These are phyloP conservation scores for Phytophthora cryptogea DNA, from an alignment of 352 stramenopile species.

Conservation along the genomic window DNA sequence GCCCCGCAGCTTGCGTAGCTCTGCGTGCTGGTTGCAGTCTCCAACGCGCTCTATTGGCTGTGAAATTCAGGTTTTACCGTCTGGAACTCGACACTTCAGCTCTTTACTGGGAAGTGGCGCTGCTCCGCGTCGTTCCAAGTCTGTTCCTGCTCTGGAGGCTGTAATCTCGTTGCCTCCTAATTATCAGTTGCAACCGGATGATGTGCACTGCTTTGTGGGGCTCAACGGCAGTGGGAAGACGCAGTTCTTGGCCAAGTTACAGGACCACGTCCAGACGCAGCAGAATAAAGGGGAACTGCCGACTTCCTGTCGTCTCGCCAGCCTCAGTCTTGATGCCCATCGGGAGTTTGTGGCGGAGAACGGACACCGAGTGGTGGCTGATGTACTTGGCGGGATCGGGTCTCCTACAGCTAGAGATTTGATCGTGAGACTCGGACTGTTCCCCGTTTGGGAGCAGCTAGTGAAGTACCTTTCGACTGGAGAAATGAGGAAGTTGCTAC, in stretches of 20 bases:
- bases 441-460: conserved; percentile 79
- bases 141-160: conserved; percentile 17
- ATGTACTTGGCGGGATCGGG: conserved; percentile 74
- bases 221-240: conserved; percentile 77
- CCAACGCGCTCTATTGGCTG: not conserved
- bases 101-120: conserved; percentile 20
- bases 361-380: conserved; percentile 55
- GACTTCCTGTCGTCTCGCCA: conserved; percentile 40
- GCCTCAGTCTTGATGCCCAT: conserved; percentile 88
- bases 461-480: conserved; percentile 91
- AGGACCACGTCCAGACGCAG: conserved; percentile 34
- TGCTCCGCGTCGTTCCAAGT: not conserved
- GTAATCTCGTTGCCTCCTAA: conserved; percentile 43
- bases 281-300: conserved; percentile 27
- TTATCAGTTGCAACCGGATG: conserved; percentile 51
- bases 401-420: conserved; percentile 83
- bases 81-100: conserved; percentile 9
- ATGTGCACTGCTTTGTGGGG: conserved; percentile 75
- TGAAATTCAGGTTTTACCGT: conserved; percentile 13
- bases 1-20: conserved; percentile 5
- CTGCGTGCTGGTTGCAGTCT: conserved; percentile 4
- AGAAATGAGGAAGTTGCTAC: conserved; percentile 92
- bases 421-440: conserved; percentile 93
- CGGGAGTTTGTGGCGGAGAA: conserved; percentile 70
- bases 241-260: conserved; percentile 52